phyloP scores from a whole-genome alignment of 1,284 basidiomycete genomes.

The Cystobasidiaceae sp. region DNA sequence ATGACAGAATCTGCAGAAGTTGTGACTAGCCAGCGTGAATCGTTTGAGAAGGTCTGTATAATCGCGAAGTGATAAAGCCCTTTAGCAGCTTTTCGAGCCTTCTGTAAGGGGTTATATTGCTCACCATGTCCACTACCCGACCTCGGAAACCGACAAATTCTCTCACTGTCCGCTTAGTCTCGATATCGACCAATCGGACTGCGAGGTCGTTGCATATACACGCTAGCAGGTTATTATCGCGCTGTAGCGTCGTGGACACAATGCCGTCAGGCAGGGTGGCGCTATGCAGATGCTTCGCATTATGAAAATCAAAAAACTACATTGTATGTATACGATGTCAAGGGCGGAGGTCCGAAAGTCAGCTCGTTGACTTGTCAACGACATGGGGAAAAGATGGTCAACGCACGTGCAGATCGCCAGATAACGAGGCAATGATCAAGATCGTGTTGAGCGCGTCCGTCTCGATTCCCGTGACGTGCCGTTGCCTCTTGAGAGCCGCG shows the following conservation, averaged over 20 bases:
- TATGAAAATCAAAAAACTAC: slow-evolving; percentile 95
- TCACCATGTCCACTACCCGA: slow-evolving; percentile 73
- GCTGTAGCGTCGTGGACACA: slow-evolving; percentile 69
- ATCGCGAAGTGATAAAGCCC: neutral
- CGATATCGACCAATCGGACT: slow-evolving; percentile 82
- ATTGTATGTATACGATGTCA: neutral
- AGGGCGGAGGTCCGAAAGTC: neutral
- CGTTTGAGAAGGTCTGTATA: slow-evolving; percentile 79
- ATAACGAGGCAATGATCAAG: slow-evolving; percentile 76
- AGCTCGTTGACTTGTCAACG: neutral
- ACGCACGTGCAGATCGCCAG: slow-evolving; percentile 80
- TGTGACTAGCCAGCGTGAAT: slow-evolving; percentile 86
- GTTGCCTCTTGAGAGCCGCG: slow-evolving; percentile 44
- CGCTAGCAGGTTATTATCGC: slow-evolving; percentile 80
- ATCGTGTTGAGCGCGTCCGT: slow-evolving; percentile 78
- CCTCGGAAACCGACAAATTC: slow-evolving; percentile 76
- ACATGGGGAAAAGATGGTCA: neutral
- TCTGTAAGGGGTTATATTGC: slow-evolving; percentile 40
- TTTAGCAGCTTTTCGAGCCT: neutral
- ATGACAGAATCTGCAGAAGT: slow-evolving; percentile 86
- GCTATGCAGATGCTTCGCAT: slow-evolving; percentile 64
- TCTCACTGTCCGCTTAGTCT: slow-evolving; percentile 79
- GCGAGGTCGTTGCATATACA: slow-evolving; percentile 77
- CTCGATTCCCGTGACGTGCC: slow-evolving; percentile 69
- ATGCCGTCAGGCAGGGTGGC: slow-evolving; percentile 64